These are phyloP conservation scores for Calocybe indica DNA, from an alignment of 768 basidiomycete species.

Conservation along the genomic window DNA sequence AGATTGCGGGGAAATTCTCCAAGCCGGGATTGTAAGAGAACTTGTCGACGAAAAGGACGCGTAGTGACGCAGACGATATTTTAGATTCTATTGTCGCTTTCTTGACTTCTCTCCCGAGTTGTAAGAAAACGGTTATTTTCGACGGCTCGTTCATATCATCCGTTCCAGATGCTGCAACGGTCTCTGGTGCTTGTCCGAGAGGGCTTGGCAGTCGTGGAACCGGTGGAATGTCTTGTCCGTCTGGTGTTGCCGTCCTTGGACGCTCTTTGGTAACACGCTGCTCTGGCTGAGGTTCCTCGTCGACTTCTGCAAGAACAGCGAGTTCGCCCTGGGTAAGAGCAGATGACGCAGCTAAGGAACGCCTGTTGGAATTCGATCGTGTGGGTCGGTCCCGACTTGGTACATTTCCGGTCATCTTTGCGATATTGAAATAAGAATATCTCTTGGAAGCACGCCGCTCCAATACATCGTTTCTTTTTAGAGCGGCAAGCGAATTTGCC, in stretches of 20 bases:
- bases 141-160: constrained; percentile 19
- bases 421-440: constrained; percentile 91
- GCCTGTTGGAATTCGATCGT: constrained; percentile 50
- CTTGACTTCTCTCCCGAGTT: constrained; percentile 87
- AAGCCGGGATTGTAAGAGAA: constrained; percentile 92
- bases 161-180: too few species aligned
- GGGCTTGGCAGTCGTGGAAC: constrained; percentile 45
- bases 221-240: constrained; percentile 28
- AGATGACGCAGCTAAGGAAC: constrained; percentile 59
- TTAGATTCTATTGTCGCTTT: constrained; percentile 70
- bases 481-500: constrained; percentile 78
- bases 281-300: constrained; percentile 38
- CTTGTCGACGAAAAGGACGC: constrained; percentile 89
- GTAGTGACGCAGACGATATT: constrained; percentile 65
- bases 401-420: constrained; percentile 77
- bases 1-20: constrained; percentile 93
- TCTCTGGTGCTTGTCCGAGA: constrained; percentile 16
- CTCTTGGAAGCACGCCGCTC: constrained; percentile 93
- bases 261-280: constrained; percentile 21
- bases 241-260: constrained; percentile 31
- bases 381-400: constrained; percentile 42
- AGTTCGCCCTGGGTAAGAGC: constrained; percentile 67
- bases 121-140: constrained; percentile 75
- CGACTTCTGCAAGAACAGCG: constrained; percentile 68
- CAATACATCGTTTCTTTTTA: constrained; percentile 81